Evolutionary conservation across 768 basidiomycete genomes (phyloP), one percentile per base, ranked within the genome.

Genomic region (Daedaleopsis sinensis): DNA sequence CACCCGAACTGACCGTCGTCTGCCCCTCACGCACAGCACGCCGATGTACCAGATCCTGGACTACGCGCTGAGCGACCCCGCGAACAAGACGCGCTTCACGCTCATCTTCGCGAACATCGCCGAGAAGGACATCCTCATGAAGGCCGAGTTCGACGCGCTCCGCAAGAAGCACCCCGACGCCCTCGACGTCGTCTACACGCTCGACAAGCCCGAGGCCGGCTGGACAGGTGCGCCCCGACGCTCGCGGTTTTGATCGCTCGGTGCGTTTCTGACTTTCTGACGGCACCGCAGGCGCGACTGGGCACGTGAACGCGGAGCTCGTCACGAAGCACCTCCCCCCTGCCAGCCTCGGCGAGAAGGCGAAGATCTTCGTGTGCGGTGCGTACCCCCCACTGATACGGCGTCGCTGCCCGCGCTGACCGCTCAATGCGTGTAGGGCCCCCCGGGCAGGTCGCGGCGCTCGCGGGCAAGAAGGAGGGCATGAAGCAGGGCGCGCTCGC

Each of bases 51-150:
- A 94, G 74, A 77, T 97, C 68, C 71, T 96, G 47, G 80, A 80
- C 47, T 86, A 94, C 72, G 89, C 93, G 10, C 84, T 89, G 58
- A 67, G 86, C 1, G 88, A 93, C 69, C 81, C 84, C 36, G 67
- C 76, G 44, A 97, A 98, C 85, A 93, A 88, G 79, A 98, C 97
- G 62, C 94, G 94, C 69, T 97, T 93, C 80, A 96, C 89, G 50
- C 81, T 98, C 57, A 78, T 99, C 68, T 98, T 91, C 76, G 88
- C 92, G 42, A 98, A 98, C 74, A 82, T 94, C 39, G 85, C 93
- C 15, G 93, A 94, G 72, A 80, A 84, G 55, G 97, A 99, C 72
- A 97, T 99, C 64, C 86, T 96, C 55, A 84, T 96, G 63, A 86
- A 88, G 55, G 83, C 90, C 70, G 87, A 90, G 67, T 81, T 94